phyloP scores from a whole-genome alignment of 1,284 basidiomycete species.

The Tilletia indica region DNA sequence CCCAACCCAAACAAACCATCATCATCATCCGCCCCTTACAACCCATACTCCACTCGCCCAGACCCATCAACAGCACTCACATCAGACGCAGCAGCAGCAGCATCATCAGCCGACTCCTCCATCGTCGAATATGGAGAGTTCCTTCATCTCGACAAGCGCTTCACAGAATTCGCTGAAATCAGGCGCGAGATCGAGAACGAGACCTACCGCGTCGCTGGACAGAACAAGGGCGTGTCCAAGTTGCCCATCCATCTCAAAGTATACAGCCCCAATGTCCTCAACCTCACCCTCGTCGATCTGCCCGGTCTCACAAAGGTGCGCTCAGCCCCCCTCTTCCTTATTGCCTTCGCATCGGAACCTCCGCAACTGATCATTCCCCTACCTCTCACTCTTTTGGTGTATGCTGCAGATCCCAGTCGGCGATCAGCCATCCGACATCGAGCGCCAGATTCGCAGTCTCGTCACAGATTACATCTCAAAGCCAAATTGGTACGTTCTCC shows the following conservation, averaged over 20 bases:
- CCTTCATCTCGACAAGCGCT: slow-evolving; percentile 90
- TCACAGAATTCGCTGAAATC: slow-evolving; percentile 91
- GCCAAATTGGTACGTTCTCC: slow-evolving; percentile 75
- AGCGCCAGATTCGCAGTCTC: slow-evolving; percentile 89
- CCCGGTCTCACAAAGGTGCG: slow-evolving; percentile 88
- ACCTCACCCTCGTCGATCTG: slow-evolving; percentile 90
- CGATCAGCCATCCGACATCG: slow-evolving; percentile 82
- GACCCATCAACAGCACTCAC: slow-evolving; percentile 23
- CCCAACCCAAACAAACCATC: slow-evolving; percentile 23
- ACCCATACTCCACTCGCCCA: neutral
- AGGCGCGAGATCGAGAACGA: slow-evolving; percentile 96
- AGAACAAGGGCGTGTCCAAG: slow-evolving; percentile 98
- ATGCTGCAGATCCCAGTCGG: slow-evolving; percentile 47
- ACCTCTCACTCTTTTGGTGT: neutral
- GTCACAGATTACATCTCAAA: slow-evolving; percentile 94
- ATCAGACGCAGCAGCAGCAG: slow-evolving; percentile 20
- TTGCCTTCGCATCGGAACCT: no score
- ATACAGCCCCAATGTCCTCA: slow-evolving; percentile 90
- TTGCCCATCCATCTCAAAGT: slow-evolving; percentile 90
- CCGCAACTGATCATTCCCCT: neutral
- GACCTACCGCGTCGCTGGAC: slow-evolving; percentile 93
- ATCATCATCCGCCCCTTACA: neutral
- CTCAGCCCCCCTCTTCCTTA: neutral
- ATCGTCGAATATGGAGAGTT: slow-evolving; percentile 84
- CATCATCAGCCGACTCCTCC: neutral